These are phyloP conservation scores for Amauroascus verrucosus DNA, from an alignment of 2,329 filamentous ascomycete genomes.

Conservation along the genomic window DNA sequence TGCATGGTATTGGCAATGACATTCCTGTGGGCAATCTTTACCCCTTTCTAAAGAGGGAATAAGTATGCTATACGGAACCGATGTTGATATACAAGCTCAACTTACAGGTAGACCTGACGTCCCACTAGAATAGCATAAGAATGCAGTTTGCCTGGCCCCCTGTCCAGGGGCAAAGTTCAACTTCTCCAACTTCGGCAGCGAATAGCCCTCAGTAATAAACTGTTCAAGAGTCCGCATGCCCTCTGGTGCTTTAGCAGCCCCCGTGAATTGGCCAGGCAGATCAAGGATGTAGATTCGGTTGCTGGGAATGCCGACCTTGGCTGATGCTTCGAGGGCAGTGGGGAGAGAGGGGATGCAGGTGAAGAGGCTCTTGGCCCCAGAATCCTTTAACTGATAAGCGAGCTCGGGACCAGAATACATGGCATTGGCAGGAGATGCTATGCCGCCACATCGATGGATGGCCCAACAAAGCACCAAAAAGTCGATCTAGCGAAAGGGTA, in stretches of 20 bases:
- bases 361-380: constrained; percentile 59
- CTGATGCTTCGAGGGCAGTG: constrained; percentile 54
- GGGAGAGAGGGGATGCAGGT: constrained; percentile 59
- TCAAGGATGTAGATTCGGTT: constrained; percentile 60
- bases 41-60: constrained; percentile 53
- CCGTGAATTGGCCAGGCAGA: constrained; percentile 47
- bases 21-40: constrained; percentile 71
- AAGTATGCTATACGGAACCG: background rate
- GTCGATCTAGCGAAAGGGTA: constrained; percentile 50
- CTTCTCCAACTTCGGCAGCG: constrained; percentile 31
- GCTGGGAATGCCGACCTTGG: constrained; percentile 52
- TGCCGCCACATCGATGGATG: constrained; percentile 62
- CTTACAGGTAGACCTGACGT: constrained; percentile 66
- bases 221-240: constrained; percentile 56
- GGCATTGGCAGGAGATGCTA: constrained; percentile 65
- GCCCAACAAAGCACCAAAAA: constrained; percentile 64
- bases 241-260: constrained; percentile 34
- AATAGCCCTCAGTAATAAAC: constrained; percentile 51
- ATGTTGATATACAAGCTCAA: constrained; percentile 9
- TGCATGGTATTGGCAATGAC: constrained; percentile 69
- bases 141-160: constrained; percentile 54
- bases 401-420: constrained; percentile 61
- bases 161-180: constrained; percentile 35
- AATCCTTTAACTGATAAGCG: constrained; percentile 60
- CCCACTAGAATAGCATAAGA: constrained; percentile 69